These are phyloP conservation scores for Diversispora eburnea DNA, from an alignment of 192 early-diverging fungal species.

Conservation along the genomic window DNA sequence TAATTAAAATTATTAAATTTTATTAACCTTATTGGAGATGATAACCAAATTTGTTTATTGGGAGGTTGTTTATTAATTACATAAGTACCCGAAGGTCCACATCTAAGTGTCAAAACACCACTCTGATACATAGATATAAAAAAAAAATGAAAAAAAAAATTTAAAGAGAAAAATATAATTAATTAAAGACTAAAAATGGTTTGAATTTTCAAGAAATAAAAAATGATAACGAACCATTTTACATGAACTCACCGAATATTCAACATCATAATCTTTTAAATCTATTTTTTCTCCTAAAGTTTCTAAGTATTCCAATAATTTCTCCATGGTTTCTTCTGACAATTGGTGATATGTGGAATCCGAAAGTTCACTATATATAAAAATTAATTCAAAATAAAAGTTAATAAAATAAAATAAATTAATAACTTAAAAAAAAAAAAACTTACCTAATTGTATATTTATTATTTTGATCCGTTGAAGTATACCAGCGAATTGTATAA, in stretches of 20 bases:
- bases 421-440: too few relatives aligned
- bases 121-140: slow-evolving; percentile 30
- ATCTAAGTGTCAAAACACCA: slow-evolving; percentile 84
- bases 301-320: slow-evolving; percentile 71
- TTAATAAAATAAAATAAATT: too few relatives aligned
- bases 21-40: slow-evolving; percentile 69
- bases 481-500: too few relatives aligned
- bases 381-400: too few relatives aligned
- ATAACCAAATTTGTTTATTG: slow-evolving; percentile 97
- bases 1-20: neutral
- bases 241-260: slow-evolving; percentile 66
- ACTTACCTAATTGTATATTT: too few relatives aligned
- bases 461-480: too few relatives aligned
- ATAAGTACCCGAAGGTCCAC: slow-evolving; percentile 80
- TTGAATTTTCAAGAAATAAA: neutral
- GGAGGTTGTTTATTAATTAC: slow-evolving; percentile 99
- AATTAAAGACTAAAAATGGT: too few relatives aligned
- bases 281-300: slow-evolving; percentile 68
- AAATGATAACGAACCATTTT: slow-evolving; percentile 35
- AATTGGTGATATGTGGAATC: slow-evolving; percentile 58
- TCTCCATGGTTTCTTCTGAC: slow-evolving; percentile 59
- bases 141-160: neutral
- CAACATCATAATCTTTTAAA: slow-evolving; percentile 70
- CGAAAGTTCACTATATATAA: slow-evolving; percentile 42
- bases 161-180: neutral